These are phyloP conservation scores for Wallacemonas sp. DNA, from an alignment of 208 protist genomes.

Conservation along the genomic window DNA sequence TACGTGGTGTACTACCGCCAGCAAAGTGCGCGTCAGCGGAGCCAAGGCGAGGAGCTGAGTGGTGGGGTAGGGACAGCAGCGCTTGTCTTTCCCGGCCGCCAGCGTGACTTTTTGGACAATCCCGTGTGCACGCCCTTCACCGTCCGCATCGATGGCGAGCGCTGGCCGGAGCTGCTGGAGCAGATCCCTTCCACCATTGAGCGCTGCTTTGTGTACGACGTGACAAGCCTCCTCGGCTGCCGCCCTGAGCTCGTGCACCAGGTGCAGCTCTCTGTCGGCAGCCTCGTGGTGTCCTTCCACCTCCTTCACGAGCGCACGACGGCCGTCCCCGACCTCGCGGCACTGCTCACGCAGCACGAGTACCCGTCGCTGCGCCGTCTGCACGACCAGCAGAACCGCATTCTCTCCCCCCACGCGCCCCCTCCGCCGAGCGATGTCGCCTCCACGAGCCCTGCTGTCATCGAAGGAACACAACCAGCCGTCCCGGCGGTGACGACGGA, in stretches of 20 bases:
- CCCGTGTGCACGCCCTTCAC: constrained; percentile 5
- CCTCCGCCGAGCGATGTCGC: no score
- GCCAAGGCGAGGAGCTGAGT: not conserved
- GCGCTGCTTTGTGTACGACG: constrained; percentile 3
- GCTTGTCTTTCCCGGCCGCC: not conserved
- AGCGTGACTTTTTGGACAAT: not conserved
- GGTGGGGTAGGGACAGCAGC: not conserved
- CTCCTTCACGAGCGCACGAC: constrained; percentile 25
- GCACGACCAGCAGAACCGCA: constrained; percentile 16
- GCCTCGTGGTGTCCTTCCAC: constrained; percentile 24
- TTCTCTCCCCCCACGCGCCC: constrained; percentile 11
- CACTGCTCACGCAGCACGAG: constrained; percentile 7
- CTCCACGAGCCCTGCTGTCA: not conserved
- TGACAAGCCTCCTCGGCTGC: constrained; percentile 5
- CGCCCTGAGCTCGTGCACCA: constrained; percentile 7
- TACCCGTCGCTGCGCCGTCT: constrained; percentile 23
- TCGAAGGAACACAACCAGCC: not conserved
- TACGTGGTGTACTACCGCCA: constrained; percentile 4
- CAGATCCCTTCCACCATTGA: constrained; percentile 12
- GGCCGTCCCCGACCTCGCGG: constrained; percentile 14
- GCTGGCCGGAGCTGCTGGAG: constrained; percentile 4
- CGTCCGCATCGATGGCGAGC: not conserved
- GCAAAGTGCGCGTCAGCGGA: not conserved
- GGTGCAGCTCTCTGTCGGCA: not conserved
- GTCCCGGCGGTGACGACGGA: no score